Base-by-base conservation (phyloP, 2,329 filamentous ascomycete species). In the Exophiala sp. region DNA sequence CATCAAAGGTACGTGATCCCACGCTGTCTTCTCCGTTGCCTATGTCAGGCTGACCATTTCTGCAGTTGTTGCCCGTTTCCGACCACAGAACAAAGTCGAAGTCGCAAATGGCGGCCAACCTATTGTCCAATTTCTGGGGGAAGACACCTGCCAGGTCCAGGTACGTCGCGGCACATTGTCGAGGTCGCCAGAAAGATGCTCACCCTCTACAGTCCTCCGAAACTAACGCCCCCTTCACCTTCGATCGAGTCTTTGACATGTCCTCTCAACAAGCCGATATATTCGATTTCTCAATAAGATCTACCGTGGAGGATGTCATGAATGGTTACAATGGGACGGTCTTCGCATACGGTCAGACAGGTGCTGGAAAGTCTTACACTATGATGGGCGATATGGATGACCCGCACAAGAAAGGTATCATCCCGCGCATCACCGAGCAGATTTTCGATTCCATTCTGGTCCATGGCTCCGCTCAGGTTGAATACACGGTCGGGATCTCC, bases 311-410 rank as follows among this genome's bases (percentile, higher is more conserved):
- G 73, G 93, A 97, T 68, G 96, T 98, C 61, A 79, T 98, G 59
- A 95, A 97, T 71, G 93, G 93, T 59, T 98, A 98, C 80, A 98
- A 98, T 74, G 93, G 91, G 66, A 97, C 91, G 11, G 91, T 98
- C 61, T 97, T 98, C 64, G 93, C 93, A 57, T 98, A 98, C 68
- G 93, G 93, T 59, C 93, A 97, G 76, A 98, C 93, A 1, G 93
- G 93, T 69, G 90, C 91, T 10, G 93, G 93, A 76, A 98, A 98
- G 76, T 97, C 93, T 18, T 97, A 95, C 68, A 97, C 93, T 46
- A 98, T 98, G 93, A 95, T 94, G 88, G 86, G 86, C 43, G 90
- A 91, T 69, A 96, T 98, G 72, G 88, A 94, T 65, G 88, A 96
- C 69, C 82, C 87, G 2, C 79, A 84, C 27, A 85, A 84, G 59